Base-by-base conservation (phyloP, 2,329 filamentous ascomycete genomes). In the Stachybotrys echinatus region DNA sequence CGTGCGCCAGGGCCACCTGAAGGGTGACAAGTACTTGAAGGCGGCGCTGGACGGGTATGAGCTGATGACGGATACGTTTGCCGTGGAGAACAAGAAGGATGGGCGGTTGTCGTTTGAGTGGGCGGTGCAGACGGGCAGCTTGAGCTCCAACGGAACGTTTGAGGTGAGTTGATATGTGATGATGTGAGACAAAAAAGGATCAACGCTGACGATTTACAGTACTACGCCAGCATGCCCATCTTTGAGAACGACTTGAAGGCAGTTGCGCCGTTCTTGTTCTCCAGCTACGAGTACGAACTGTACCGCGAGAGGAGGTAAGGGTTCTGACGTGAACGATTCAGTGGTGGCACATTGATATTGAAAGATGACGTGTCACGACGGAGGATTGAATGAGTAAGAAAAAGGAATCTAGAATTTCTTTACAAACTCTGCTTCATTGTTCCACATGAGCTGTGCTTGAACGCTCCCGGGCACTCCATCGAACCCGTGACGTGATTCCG, bases 61-160 rank as follows among this genome's bases (percentile, higher is more conserved):
- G 23, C 38, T 55, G 14, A 55, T 55, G 54, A 52, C 50, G 12
- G 34, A 39, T 4, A 54, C 69, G 6, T 77, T 76, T 51, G 72
- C 79, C 5, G 66, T 70, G 20, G 65, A 49, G 3, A 53, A 70
- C 20, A 69, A 72, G 37, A 65, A 67, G 18, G 73, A 78, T 54
- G 74, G 74, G 73, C 72, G 3, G 54, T 79, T 44, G 53, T 57
- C 5, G 64, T 50, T 43, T 47, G 50, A 54, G 46, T 54, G 52
- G 52, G 50, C 52, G 3, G 52, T 52, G 17, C 52, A 54, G 20
- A 54, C 52, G 6, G 52, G 52, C 6, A 54, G 52, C 23, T 20
- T 52, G 23, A 52, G 52, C 23, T 54, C 52, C 10, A 54, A 54
- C 22, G 52, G 52, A 19, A 54, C 52, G 12, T 54, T 54, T 17